Conservation (phyloP, 768 basidiomycete species). For the Punctularia strigosozonata region DNA sequence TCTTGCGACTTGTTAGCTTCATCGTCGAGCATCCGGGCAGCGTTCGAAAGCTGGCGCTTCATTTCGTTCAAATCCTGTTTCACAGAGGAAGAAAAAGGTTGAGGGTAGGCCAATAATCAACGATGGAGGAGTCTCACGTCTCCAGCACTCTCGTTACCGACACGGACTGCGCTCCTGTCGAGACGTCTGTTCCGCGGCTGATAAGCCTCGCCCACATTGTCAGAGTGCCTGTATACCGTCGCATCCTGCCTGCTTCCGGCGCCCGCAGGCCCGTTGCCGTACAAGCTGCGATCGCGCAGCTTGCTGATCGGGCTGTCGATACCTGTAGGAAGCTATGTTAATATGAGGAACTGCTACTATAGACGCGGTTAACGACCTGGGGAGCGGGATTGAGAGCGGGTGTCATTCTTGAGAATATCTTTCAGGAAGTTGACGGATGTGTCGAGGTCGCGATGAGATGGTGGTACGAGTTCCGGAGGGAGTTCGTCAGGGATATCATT, state of each 20-base stretch:
- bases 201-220: constrained; percentile 55
- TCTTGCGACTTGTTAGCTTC: constrained; percentile 55
- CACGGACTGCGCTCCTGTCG: constrained; percentile 72
- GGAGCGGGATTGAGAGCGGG: constrained; percentile 53
- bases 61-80: constrained; percentile 86
- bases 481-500: constrained; percentile 81
- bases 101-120: not conserved
- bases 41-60: constrained; percentile 71
- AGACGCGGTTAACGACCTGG: no score
- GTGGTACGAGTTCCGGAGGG: constrained; percentile 83
- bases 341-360: no score
- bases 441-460: constrained; percentile 82
- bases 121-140: constrained; percentile 12
- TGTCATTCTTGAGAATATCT: constrained; percentile 78
- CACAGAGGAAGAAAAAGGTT: constrained; percentile 25
- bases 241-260: constrained; percentile 71
- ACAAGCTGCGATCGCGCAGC: constrained; percentile 64
- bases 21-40: constrained; percentile 71
- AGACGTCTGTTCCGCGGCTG: constrained; percentile 74
- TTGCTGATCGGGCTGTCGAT: constrained; percentile 45
- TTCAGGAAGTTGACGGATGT: constrained; percentile 84
- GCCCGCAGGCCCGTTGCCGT: constrained; percentile 34
- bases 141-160: constrained; percentile 52
- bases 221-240: constrained; percentile 80
- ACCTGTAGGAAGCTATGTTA: no score